A percentile compares a stretch with the other conserved stretches of the same genome.
phyloP scores from a whole-genome alignment of 1,139 yeast genomes.

The Magnusiomyces paraingens region DNA sequence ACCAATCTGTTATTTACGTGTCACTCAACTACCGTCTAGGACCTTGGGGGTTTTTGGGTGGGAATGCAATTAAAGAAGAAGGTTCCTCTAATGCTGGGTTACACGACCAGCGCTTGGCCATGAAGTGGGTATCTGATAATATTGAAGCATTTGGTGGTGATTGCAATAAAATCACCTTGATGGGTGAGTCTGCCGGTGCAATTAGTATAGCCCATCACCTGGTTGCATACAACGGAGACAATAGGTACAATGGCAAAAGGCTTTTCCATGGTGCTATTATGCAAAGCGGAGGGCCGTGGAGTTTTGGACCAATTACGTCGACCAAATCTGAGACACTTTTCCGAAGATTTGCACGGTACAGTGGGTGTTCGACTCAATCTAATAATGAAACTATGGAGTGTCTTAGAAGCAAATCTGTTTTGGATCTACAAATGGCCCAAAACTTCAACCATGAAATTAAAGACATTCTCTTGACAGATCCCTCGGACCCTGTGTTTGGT shows the following conservation, averaged over 20 bases:
- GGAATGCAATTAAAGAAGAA: constrained; percentile 22
- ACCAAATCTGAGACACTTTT: constrained; percentile 10
- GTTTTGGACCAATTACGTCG: constrained; percentile 7
- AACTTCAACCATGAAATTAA: constrained; percentile 12
- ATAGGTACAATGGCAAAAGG: constrained; percentile 14
- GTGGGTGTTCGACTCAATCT: constrained; percentile 16
- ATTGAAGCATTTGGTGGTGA: constrained; percentile 33
- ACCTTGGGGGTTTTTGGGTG: constrained; percentile 32
- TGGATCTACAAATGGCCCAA: constrained; percentile 14
- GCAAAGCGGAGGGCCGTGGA: constrained; percentile 21
- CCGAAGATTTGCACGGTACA: constrained; percentile 9
- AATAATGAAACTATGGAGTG: constrained; percentile 14
- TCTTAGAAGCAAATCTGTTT: constrained; percentile 14
- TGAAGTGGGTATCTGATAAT: constrained; percentile 31
- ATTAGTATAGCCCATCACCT: constrained; percentile 27
- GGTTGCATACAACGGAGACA: constrained; percentile 18
- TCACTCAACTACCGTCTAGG: constrained; percentile 29
- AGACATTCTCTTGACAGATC: constrained; percentile 17
- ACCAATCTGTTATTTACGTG: constrained; percentile 15
- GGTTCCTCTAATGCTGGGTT: constrained; percentile 27
- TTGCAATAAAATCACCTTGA: constrained; percentile 25
- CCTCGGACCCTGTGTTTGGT: constrained; percentile 14
- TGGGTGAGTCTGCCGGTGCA: constrained; percentile 35
- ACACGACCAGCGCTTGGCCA: constrained; percentile 29
- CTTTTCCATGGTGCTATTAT: constrained; percentile 27